Evolutionary conservation across 2,329 filamentous ascomycete species (phyloP).

Genomic region (Phyllosticta citrichinensis): DNA sequence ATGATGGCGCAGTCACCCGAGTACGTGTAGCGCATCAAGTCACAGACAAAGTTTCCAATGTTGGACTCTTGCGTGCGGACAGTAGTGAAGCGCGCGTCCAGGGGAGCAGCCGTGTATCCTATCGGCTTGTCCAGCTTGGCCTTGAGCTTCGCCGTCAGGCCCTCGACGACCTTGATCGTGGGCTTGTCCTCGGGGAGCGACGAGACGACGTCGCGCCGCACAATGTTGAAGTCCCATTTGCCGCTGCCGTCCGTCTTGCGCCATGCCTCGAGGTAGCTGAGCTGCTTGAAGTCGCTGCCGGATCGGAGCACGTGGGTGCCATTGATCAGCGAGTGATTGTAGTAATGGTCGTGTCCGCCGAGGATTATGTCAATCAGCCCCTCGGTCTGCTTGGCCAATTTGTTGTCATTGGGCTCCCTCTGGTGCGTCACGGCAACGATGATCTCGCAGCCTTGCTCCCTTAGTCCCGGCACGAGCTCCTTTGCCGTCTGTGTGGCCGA

Average conservation of each 20-base stretch:
- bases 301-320: constrained; percentile 77
- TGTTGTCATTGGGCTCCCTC: constrained; percentile 81
- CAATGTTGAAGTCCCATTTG: constrained; percentile 71
- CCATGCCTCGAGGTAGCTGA: constrained; percentile 77
- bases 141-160: constrained; percentile 62
- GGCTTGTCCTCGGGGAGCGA: constrained; percentile 54
- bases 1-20: constrained; percentile 72
- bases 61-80: constrained; percentile 72
- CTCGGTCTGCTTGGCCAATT: constrained; percentile 62
- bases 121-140: constrained; percentile 71
- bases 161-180: constrained; percentile 53
- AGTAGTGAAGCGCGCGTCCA: constrained; percentile 80
- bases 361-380: constrained; percentile 77
- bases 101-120: constrained; percentile 69
- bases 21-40: constrained; percentile 81
- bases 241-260: constrained; percentile 38
- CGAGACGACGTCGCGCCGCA: constrained; percentile 61
- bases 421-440: constrained; percentile 76
- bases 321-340: constrained; percentile 65
- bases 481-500: constrained; percentile 67
- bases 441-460: constrained; percentile 70
- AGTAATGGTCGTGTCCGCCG: constrained; percentile 85
- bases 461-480: constrained; percentile 62
- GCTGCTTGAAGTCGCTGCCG: constrained; percentile 83
- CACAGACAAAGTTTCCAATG: constrained; percentile 81